Evolutionary conservation across 2,329 filamentous ascomycete genomes (phyloP), one percentile per base, ranked within the genome.

Genomic region (Purpureocillium lavendulum): DNA sequence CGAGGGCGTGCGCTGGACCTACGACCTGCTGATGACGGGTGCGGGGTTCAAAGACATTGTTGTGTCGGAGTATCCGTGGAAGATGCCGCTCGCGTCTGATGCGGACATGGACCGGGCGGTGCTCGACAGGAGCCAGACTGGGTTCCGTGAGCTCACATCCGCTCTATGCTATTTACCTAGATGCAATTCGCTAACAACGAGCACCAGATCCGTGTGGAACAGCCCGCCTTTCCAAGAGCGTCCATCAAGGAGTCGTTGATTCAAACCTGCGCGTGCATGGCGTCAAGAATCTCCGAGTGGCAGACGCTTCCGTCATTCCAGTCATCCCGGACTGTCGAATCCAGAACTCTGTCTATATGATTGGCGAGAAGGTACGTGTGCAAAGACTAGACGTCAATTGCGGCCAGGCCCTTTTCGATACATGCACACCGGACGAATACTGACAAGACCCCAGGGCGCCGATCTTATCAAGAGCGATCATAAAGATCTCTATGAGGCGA

Each of bases 341-440:
- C 35, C 75, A 80, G 52, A 77, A 75, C 41, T 66, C 70, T 2
- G 74, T 80, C 2, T 81, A 80, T 47, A 75, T 73, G 68, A 52
- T 78, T 41, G 75, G 62, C 4, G 75, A 81, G 52, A 80, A 72
- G 60, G 62, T 41, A 0, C 38, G 44, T 28, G 6, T 26, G n/a
- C n/a, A n/a, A n/a, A n/a, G 21, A 26, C 10, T 5, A 26, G 21
- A 26, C 21, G n/a, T n/a, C n/a, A n/a, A n/a, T n/a, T n/a, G n/a
- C n/a, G n/a, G n/a, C n/a, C n/a, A n/a, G n/a, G n/a, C n/a, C n/a
- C n/a, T n/a, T n/a, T n/a, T n/a, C n/a, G n/a, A n/a, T n/a, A n/a
- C n/a, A n/a, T n/a, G n/a, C n/a, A n/a, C n/a, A n/a, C n/a, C n/a
- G n/a, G n/a, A n/a, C n/a, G n/a, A n/a, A n/a, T 28, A 24, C 35